Percentiles rank a stretch among this genome's conserved stretches.
Conservation (phyloP, 768 basidiomycete genomes). For the Paxillus rubicundulus region DNA sequence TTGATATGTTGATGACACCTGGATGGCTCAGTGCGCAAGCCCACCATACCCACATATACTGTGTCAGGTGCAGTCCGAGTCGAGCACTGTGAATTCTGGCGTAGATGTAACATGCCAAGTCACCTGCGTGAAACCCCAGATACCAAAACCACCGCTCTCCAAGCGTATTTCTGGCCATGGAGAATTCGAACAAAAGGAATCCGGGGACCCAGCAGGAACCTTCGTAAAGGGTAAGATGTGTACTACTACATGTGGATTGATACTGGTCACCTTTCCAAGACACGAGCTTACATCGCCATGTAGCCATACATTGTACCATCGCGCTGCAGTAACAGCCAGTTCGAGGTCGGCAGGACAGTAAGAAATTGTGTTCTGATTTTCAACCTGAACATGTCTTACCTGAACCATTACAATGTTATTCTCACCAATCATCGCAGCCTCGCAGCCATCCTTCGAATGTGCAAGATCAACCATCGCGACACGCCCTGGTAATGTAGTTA, state of each 20-base stretch:
- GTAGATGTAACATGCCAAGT: slow-evolving; percentile 26
- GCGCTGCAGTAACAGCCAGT: slow-evolving; percentile 10
- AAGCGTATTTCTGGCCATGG: too few relatives aligned
- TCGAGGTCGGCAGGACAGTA: neutral
- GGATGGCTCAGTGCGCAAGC: slow-evolving; percentile 30
- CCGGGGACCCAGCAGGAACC: too few relatives aligned
- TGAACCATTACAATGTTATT: slow-evolving; percentile 34
- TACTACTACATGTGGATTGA: neutral
- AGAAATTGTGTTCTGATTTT: neutral
- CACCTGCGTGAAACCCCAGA: too few relatives aligned
- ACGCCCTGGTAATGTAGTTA: slow-evolving; percentile 30
- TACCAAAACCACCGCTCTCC: too few relatives aligned
- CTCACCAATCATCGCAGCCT: slow-evolving; percentile 36
- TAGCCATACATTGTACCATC: slow-evolving; percentile 18
- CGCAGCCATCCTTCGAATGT: slow-evolving; percentile 20
- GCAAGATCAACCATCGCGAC: slow-evolving; percentile 17
- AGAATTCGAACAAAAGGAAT: too few relatives aligned
- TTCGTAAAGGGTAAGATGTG: too few relatives aligned
- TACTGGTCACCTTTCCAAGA: neutral
- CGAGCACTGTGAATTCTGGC: slow-evolving; percentile 25
- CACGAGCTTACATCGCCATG: slow-evolving; percentile 26
- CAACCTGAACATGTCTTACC: slow-evolving; percentile 12
- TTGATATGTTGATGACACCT: too few relatives aligned
- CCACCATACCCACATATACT: slow-evolving; percentile 29
- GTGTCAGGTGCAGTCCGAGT: slow-evolving; percentile 22